Conservation (phyloP, 2,329 filamentous ascomycete genomes). For the Colletotrichum nymphaeae region DNA sequence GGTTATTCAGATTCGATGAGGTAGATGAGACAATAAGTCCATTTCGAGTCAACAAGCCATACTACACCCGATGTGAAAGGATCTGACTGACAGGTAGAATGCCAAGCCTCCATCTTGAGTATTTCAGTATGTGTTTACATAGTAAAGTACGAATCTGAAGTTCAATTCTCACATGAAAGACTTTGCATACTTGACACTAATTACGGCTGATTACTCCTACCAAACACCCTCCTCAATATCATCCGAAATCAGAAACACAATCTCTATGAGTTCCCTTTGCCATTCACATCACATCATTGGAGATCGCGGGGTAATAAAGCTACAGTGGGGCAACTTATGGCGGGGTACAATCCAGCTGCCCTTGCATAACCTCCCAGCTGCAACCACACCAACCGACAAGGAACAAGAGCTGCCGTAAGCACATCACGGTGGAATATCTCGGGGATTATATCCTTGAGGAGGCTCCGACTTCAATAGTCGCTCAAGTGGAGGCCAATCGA, state of each 20-base stretch:
- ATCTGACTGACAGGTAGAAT: not conserved
- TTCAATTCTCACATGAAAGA: not conserved
- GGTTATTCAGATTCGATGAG: not conserved
- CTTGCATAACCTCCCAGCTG: not conserved
- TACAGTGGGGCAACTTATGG: conserved; percentile 25
- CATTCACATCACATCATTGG: conserved; percentile 3
- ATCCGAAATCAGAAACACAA: not conserved
- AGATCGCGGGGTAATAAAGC: conserved; percentile 33
- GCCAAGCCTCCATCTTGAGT: not conserved
- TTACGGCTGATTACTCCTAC: not conserved
- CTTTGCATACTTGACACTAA: not conserved
- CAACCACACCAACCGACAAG: not conserved
- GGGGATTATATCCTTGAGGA: not conserved
- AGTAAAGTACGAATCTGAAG: not conserved
- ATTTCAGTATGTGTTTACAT: not conserved
- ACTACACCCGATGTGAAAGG: not conserved
- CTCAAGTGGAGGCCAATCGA: not conserved
- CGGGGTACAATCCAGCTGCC: conserved; percentile 16
- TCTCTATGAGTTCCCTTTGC: not conserved
- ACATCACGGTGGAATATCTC: not conserved
- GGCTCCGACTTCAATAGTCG: not conserved
- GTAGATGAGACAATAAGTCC: not conserved
- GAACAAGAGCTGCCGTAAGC: too few species aligned
- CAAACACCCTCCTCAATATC: not conserved
- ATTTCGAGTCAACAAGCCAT: not conserved